These are phyloP conservation scores for Trichopus zeylanicus DNA, from an alignment of 116 monocot species.

Conservation along the genomic window DNA sequence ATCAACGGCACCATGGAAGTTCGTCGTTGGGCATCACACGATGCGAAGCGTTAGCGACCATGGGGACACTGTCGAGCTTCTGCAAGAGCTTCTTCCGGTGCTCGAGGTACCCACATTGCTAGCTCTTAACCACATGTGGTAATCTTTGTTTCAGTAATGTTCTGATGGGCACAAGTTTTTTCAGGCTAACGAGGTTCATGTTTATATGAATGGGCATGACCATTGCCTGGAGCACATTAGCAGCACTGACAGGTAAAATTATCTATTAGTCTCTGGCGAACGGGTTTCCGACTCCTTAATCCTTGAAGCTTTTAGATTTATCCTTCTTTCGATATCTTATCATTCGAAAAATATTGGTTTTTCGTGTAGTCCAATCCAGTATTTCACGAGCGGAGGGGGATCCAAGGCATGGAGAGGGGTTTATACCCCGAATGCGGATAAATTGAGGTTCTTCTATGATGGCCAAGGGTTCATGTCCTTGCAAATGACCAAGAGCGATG, in stretches of 20 bases:
- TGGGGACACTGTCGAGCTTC: conserved; percentile 61
- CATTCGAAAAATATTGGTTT: too few species aligned
- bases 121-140: background rate
- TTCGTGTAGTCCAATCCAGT: conserved; percentile 35
- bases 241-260: conserved; percentile 24
- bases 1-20: conserved; percentile 68
- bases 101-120: conserved; percentile 3
- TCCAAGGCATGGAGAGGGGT: conserved; percentile 59
- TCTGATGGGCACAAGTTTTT: too few species aligned
- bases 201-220: too few species aligned
- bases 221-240: conserved; percentile 27
- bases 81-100: conserved; percentile 56
- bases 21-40: conserved; percentile 82
- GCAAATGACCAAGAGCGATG: conserved; percentile 14
- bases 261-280: too few species aligned
- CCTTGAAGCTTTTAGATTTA: too few species aligned
- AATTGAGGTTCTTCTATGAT: too few species aligned
- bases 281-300: background rate
- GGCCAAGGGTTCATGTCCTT: conserved; percentile 65
- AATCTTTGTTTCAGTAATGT: too few species aligned
- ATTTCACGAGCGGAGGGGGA: conserved; percentile 57
- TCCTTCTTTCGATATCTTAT: too few species aligned
- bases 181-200: conserved; percentile 52
- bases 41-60: conserved; percentile 81
- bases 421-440: conserved; percentile 28